Conservation (phyloP, 2,329 filamentous ascomycete species). For the Tympanopsis confertula region DNA sequence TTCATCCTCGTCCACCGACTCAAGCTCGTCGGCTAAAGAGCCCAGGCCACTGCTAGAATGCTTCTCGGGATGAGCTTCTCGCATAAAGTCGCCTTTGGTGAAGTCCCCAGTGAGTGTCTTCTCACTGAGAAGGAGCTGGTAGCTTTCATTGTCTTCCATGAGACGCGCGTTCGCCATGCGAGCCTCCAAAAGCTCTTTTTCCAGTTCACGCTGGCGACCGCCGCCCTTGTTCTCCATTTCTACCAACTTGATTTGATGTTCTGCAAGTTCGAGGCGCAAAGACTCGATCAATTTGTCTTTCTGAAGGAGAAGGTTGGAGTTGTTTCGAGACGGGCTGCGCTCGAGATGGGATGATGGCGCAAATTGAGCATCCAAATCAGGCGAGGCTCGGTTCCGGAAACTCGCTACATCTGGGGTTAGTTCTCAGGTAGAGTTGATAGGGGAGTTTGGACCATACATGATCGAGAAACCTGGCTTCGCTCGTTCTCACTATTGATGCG, state of each 20-base stretch:
- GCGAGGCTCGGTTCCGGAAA: constrained; percentile 46
- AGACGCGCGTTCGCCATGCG: constrained; percentile 91
- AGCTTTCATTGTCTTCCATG: constrained; percentile 98
- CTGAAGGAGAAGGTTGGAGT: constrained; percentile 72
- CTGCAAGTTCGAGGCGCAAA: constrained; percentile 79
- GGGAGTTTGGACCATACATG: constrained; percentile 4
- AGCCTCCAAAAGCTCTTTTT: constrained; percentile 78
- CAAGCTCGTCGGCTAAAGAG: constrained; percentile 79
- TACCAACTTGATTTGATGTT: constrained; percentile 88
- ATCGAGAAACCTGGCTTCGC: constrained; percentile 45
- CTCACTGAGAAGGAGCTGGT: constrained; percentile 86
- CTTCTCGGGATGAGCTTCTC: constrained; percentile 18
- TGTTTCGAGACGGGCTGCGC: constrained; percentile 79
- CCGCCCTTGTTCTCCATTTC: constrained; percentile 90
- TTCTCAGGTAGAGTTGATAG: background rate
- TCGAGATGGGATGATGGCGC: constrained; percentile 75
- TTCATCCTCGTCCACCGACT: constrained; percentile 51
- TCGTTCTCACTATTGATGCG: constrained; percentile 42
- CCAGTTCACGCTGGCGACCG: constrained; percentile 77
- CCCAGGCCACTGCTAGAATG: constrained; percentile 53
- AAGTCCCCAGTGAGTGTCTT: constrained; percentile 94
- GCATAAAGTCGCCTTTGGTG: constrained; percentile 65
- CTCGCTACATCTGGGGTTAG: background rate
- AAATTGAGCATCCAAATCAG: constrained; percentile 66
- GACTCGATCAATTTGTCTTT: constrained; percentile 96